Conservation (phyloP, 345 rosid species). For the Salix udensis region DNA sequence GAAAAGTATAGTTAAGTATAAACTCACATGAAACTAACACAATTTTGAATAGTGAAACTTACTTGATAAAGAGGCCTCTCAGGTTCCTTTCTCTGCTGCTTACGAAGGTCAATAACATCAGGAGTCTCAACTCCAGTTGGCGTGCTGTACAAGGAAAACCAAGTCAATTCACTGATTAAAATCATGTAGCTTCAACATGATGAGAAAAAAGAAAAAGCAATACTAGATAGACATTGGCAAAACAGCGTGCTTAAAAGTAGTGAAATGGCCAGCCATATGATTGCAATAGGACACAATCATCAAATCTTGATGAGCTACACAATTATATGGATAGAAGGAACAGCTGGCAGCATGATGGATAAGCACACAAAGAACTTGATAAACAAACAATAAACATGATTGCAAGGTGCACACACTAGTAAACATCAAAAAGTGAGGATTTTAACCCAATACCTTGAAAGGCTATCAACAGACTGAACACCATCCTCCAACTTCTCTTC, state of each 20-base stretch:
- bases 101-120: slow-evolving; percentile 97
- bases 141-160: slow-evolving; percentile 47
- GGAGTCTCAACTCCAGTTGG: slow-evolving; percentile 99
- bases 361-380: neutral
- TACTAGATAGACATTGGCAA: neutral
- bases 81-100: slow-evolving; percentile 97
- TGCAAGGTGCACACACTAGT: neutral
- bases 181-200: neutral
- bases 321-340: neutral
- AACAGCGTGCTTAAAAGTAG: neutral
- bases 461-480: slow-evolving; percentile 85
- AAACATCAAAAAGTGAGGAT: neutral
- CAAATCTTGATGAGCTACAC: neutral
- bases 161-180: neutral
- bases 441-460: slow-evolving; percentile 61
- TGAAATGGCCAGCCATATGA: neutral
- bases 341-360: neutral
- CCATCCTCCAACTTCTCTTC: slow-evolving; percentile 93
- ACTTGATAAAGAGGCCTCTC: slow-evolving; percentile 92
- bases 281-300: slow-evolving; percentile 3
- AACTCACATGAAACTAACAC: neutral
- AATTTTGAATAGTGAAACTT: slow-evolving; percentile 23
- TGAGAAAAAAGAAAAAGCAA: neutral
- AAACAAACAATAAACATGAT: neutral
- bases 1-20: neutral